Percentiles rank a stretch among this genome's conserved stretches.
Evolutionary conservation across 2,329 filamentous ascomycete genomes (phyloP).

Genomic region (Calonectria crousiana): DNA sequence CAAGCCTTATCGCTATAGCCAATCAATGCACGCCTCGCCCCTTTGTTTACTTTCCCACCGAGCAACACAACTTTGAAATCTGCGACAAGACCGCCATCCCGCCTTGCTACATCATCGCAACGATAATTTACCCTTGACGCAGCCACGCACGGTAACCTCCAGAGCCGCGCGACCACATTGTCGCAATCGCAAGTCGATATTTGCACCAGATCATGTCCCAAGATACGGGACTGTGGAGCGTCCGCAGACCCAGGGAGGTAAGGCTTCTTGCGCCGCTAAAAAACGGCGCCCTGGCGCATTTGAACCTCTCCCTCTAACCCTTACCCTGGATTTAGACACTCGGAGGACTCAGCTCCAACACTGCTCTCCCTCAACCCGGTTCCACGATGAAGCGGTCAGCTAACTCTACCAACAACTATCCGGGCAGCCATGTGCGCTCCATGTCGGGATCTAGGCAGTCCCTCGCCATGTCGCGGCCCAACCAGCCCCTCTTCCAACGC

Average conservation of each 20-base stretch:
- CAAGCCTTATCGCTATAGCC: conserved; percentile 28
- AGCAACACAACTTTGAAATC: conserved; percentile 50
- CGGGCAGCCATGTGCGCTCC: conserved; percentile 80
- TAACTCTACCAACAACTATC: conserved; percentile 71
- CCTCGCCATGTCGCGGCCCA: conserved; percentile 85
- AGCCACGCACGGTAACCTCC: conserved; percentile 7
- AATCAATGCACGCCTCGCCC: conserved; percentile 39
- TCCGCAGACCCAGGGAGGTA: conserved; percentile 92
- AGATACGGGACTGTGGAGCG: conserved; percentile 89
- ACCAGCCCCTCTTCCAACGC: conserved; percentile 88
- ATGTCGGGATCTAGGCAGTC: conserved; percentile 87
- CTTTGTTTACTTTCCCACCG: conserved; percentile 59
- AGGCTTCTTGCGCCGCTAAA: conserved; percentile 43
- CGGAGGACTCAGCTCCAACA: conserved; percentile 84
- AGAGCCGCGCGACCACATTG: conserved; percentile 26
- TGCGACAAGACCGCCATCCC: conserved; percentile 35
- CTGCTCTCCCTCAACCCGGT: conserved; percentile 87
- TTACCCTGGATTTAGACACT: conserved; percentile 75
- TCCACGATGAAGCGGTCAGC: conserved; percentile 95
- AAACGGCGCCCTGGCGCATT: conserved; percentile 32
- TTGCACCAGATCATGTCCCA: conserved; percentile 75
- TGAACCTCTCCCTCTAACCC: conserved; percentile 31
- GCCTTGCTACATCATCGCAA: conserved; percentile 34
- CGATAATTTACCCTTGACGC: conserved; percentile 10
- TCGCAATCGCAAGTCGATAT: conserved; percentile 32